These are phyloP conservation scores for Setaria viridis DNA, from an alignment of 202 grass and related monocot species.

Conservation along the genomic window DNA sequence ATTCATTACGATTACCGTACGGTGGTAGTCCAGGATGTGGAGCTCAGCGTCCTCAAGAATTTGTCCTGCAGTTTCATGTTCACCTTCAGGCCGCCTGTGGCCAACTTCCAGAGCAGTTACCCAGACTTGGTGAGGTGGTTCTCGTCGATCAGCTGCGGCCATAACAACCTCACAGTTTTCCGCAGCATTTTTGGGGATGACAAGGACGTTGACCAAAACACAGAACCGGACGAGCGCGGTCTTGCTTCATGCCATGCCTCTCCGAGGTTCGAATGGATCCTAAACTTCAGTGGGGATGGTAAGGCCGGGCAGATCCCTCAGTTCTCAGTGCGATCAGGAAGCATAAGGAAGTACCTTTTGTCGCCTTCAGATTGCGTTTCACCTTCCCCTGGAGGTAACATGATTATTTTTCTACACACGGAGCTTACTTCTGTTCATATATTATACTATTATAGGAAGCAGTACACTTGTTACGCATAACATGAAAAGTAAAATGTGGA, in stretches of 20 bases:
- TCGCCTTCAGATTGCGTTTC: neutral
- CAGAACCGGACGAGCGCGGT: neutral
- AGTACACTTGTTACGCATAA: neutral
- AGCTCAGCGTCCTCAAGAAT: neutral
- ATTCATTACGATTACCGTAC: neutral
- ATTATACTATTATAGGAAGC: neutral
- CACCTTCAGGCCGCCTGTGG: neutral
- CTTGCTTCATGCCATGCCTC: neutral
- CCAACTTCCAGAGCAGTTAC: neutral
- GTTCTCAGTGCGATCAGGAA: neutral
- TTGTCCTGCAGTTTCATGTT: neutral
- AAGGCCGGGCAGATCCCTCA: neutral
- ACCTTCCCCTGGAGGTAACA: neutral
- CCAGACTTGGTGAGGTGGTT: neutral
- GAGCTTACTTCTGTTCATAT: neutral
- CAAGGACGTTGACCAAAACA: neutral
- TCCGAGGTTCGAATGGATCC: neutral
- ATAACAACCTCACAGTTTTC: neutral
- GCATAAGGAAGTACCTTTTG: neutral
- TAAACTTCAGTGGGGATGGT: neutral
- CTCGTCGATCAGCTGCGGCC: neutral
- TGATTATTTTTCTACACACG: neutral
- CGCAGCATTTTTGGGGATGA: constrained; percentile 2
- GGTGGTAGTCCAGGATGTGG: neutral
- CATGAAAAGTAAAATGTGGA: neutral